phyloP scores from a whole-genome alignment of 148 eudicot species.

The Persicaria tinctoria region DNA sequence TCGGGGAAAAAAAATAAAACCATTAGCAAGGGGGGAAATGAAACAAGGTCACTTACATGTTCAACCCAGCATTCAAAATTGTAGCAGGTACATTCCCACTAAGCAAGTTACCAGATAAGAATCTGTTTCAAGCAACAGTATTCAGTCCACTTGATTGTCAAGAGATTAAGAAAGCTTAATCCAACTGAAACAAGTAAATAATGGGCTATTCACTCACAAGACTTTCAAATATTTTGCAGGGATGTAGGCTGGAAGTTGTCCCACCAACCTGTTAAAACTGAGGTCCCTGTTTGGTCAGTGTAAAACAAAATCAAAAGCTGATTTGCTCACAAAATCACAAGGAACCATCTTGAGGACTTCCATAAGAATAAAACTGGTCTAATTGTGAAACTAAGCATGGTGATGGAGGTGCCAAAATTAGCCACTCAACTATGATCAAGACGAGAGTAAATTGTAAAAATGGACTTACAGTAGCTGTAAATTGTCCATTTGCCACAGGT shows the following conservation, averaged over 20 bases:
- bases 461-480: slow-evolving; percentile 52
- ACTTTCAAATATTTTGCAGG: slow-evolving; percentile 34
- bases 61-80: slow-evolving; percentile 54
- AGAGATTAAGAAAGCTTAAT: not conserved
- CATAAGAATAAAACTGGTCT: not conserved
- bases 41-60: slow-evolving; percentile 36
- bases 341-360: not conserved
- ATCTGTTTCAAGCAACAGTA: slow-evolving; percentile 29
- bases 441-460: not conserved
- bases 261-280: slow-evolving; percentile 55
- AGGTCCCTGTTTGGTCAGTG: slow-evolving; percentile 43
- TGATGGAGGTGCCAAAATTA: not conserved
- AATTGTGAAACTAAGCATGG: not conserved
- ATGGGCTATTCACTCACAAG: slow-evolving; percentile 34
- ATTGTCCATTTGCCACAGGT: slow-evolving; percentile 39
- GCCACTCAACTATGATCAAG: not conserved
- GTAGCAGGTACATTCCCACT: slow-evolving; percentile 53
- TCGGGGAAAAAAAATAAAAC: not conserved
- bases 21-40: not conserved
- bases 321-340: not conserved
- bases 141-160: not conserved
- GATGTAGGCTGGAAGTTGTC: slow-evolving; percentile 42
- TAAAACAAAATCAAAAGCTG: not conserved
- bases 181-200: not conserved
- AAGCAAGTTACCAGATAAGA: slow-evolving; percentile 53